phyloP scores from a whole-genome alignment of 2,329 filamentous ascomycete species.

The Hymenoscyphus repandus region DNA sequence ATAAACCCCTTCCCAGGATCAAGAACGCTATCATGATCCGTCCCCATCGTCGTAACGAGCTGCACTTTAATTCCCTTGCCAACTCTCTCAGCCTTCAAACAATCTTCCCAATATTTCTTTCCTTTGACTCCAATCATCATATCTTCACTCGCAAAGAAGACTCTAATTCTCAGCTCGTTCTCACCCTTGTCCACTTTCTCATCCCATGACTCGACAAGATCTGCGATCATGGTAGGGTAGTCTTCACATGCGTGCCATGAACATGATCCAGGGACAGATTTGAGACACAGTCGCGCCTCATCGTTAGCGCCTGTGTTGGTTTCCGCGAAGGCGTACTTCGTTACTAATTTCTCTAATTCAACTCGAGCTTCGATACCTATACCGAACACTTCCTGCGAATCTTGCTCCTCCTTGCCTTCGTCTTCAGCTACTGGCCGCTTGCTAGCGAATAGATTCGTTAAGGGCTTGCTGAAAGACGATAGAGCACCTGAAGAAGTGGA shows the following conservation, averaged over 20 bases:
- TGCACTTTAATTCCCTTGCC: conserved; percentile 32
- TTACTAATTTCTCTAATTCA: conserved; percentile 11
- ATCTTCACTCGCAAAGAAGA: conserved; percentile 35
- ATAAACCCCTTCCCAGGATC: conserved; percentile 12
- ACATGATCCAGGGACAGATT: conserved; percentile 12
- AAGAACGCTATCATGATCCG: conserved; percentile 36
- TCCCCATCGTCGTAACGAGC: conserved; percentile 26
- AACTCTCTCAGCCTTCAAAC: conserved; percentile 33
- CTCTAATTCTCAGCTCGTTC: conserved; percentile 16
- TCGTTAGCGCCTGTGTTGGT: conserved; percentile 26
- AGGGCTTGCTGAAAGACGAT: conserved; percentile 1
- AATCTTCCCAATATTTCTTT: conserved; percentile 37
- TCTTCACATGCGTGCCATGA: conserved; percentile 20
- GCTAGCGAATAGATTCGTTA: conserved; percentile 8
- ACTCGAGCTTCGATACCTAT: conserved; percentile 10
- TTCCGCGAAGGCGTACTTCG: conserved; percentile 23
- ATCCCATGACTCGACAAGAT: conserved; percentile 16
- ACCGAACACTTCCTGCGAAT: conserved; percentile 16
- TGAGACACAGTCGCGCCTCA: conserved; percentile 27
- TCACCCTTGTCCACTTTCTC: conserved; percentile 8
- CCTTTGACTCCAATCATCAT: conserved; percentile 38
- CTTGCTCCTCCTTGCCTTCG: conserved; percentile 12
- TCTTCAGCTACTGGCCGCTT: neutral
- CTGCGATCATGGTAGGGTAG: conserved; percentile 16
- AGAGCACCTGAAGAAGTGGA: conserved; percentile 8